Base-by-base conservation (phyloP, 2,329 filamentous ascomycete genomes). In the Ophiosphaerella herpotricha region DNA sequence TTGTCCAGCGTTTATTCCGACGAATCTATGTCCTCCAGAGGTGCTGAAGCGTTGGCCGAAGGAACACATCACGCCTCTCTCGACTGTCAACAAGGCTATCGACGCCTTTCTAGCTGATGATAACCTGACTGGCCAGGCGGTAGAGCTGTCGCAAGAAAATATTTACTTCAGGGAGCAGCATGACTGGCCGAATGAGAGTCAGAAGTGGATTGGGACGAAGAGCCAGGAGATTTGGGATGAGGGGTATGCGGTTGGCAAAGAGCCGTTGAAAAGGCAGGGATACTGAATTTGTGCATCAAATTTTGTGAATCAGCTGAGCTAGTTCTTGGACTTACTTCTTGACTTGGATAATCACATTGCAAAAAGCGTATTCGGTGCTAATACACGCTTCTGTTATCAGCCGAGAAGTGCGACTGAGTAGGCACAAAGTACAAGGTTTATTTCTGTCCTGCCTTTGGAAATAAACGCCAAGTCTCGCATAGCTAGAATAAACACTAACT, bases 81-180 rank as follows among this genome's bases (percentile, higher is more conserved):
- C 63, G 2, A 76, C 75, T 0, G 73, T 74, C n/a, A 53, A 72
- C 37, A 69, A 70, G 43, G 72, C 71, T 4, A 77, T 76, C 41
- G 68, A 73, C 43, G 71, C 67, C 9, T 66, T 76, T 36, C 52
- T 75, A 9, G 62, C 43, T 0, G 67, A 71, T 38, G 61, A 72
- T 37, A 60, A 47, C 1, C 53, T 74, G 61, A 74, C 69, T 0
- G 77, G 75, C 0, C 66, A 77, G 54, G 64, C 64, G 7, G 74
- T 77, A 12, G 77, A 78, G 59, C 58, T 77, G 40, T 66, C 63
- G 3, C 60, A 72, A 48, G 74, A 74, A n/a, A 64, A 74, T 5
- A 63, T 78, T 9, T 73, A 72, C 41, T 76, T 77, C 44, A 70
- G 74, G 41, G 52, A 74, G 42, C 68, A 66, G 48, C 57, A 68